phyloP scores from a whole-genome alignment of 2,329 filamentous ascomycete species.

The Cadophora gregata region DNA sequence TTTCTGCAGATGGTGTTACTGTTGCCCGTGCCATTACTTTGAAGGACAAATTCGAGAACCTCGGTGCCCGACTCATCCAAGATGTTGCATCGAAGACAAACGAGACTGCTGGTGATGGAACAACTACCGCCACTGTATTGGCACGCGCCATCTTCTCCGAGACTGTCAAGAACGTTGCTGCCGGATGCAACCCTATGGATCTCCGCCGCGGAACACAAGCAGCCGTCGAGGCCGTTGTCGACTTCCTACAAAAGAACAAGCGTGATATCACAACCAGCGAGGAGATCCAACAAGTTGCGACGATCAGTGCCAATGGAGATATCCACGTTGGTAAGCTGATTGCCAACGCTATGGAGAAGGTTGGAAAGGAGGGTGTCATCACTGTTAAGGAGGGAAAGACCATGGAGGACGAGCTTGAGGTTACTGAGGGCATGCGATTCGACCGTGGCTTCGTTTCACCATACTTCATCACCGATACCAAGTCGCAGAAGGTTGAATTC shows the following conservation, averaged over 20 bases:
- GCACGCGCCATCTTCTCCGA: slow-evolving; percentile 99
- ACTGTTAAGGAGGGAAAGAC: slow-evolving; percentile 99
- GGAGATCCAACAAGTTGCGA: slow-evolving; percentile 97
- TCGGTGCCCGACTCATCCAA: slow-evolving; percentile 93
- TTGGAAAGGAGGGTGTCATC: slow-evolving; percentile 99
- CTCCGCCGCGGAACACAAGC: slow-evolving; percentile 96
- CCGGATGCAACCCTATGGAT: slow-evolving; percentile 99
- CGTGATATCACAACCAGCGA: slow-evolving; percentile 96
- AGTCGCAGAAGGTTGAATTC: slow-evolving; percentile 98
- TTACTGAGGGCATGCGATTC: slow-evolving; percentile 99
- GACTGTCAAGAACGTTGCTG: slow-evolving; percentile 99
- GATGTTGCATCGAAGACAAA: slow-evolving; percentile 99
- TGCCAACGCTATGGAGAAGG: slow-evolving; percentile 99
- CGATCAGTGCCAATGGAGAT: slow-evolving; percentile 97
- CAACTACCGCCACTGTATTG: slow-evolving; percentile 95
- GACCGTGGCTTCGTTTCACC: slow-evolving; percentile 98
- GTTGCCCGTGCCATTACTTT: slow-evolving; percentile 89
- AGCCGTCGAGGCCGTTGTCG: slow-evolving; percentile 91
- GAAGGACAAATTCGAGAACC: slow-evolving; percentile 99
- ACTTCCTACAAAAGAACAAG: slow-evolving; percentile 95
- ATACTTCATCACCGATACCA: slow-evolving; percentile 99
- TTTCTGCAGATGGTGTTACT: slow-evolving; percentile 77
- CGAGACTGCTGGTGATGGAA: slow-evolving; percentile 98
- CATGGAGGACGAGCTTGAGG: slow-evolving; percentile 94
- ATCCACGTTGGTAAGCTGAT: slow-evolving; percentile 94